Base-by-base conservation (phyloP, 352 stramenopile species). In the Stephanocyclus meneghinianus region DNA sequence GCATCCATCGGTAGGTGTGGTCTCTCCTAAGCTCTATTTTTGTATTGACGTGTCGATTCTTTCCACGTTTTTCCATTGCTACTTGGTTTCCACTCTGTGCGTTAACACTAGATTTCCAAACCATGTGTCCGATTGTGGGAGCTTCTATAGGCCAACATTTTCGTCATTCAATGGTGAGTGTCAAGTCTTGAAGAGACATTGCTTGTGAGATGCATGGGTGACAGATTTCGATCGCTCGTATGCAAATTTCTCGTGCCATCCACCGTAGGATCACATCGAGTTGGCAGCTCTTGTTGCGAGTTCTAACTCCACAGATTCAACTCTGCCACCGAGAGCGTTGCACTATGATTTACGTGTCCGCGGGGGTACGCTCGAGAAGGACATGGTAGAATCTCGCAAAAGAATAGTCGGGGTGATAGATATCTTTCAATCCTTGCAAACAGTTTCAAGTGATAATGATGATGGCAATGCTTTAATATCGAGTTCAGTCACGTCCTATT, bases 91-190 rank as follows among this genome's bases (percentile, higher is more conserved):
- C 1, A 56, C 1, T 13, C 18, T 10, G 10, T 68, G 11, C 8
- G 5, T 18, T 51, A 42, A 51, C 21, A 26, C 21, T 76, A 68
- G 57, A 76, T 15, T 91, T 88, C 55, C 57, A 83, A 56, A 69
- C 74, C 45, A 40, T 64, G 32, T 91, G 84, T 79, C 84, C 84
- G 3, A 78, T 93, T 51, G 83, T 91, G 16, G 61, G 80, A 48
- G 88, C 86, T 10, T 86, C 80, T 6, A 85, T 93, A 30, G 90
- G 90, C 18, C 87, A 91, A 50, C 90, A 95, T 71, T 83, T 91
- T 81, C 86, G 90, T 32, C 90, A 95, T 74, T 90, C 84, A 53
- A 87, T 95, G 76, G 64, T 72, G 18, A 83, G 91, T 83, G 44
- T 18, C 11, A n/a, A 53, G 35, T 15, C 55, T 18, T 44, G 21